Conservation (phyloP, 2,329 filamentous ascomycete genomes). For the Capronia coronata region DNA sequence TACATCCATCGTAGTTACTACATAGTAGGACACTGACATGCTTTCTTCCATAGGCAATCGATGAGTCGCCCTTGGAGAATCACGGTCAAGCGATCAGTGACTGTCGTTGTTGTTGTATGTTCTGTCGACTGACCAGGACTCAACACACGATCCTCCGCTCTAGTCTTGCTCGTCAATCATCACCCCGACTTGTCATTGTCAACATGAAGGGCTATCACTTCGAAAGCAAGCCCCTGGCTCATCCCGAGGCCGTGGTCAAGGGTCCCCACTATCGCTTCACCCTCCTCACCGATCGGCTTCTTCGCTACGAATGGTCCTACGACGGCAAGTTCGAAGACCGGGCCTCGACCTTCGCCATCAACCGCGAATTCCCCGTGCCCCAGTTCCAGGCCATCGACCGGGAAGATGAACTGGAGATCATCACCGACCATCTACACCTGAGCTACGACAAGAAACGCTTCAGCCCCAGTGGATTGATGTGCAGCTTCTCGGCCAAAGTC, state of each 20-base stretch:
- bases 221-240: slow-evolving; percentile 39
- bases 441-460: slow-evolving; percentile 55
- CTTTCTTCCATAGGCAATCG: too few relatives aligned
- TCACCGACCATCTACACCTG: slow-evolving; percentile 50
- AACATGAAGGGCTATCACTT: slow-evolving; percentile 26
- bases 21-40: too few relatives aligned
- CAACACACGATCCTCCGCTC: too few relatives aligned
- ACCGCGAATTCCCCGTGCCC: slow-evolving; percentile 32
- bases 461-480: slow-evolving; percentile 45
- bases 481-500: slow-evolving; percentile 38
- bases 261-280: slow-evolving; percentile 54
- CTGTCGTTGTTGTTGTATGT: background rate
- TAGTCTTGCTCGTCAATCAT: background rate
- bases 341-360: slow-evolving; percentile 56
- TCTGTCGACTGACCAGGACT: too few relatives aligned
- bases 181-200: background rate
- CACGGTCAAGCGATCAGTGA: too few relatives aligned
- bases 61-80: too few relatives aligned
- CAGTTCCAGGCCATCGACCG: slow-evolving; percentile 35
- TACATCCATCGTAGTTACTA: too few relatives aligned
- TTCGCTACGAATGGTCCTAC: slow-evolving; percentile 57
- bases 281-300: slow-evolving; percentile 49
- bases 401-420: slow-evolving; percentile 48
- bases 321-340: slow-evolving; percentile 58
- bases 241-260: slow-evolving; percentile 41